Percentiles rank a stretch among this genome's conserved stretches.
Conservation (phyloP, 768 basidiomycete genomes). For the Pleurotus platypus region DNA sequence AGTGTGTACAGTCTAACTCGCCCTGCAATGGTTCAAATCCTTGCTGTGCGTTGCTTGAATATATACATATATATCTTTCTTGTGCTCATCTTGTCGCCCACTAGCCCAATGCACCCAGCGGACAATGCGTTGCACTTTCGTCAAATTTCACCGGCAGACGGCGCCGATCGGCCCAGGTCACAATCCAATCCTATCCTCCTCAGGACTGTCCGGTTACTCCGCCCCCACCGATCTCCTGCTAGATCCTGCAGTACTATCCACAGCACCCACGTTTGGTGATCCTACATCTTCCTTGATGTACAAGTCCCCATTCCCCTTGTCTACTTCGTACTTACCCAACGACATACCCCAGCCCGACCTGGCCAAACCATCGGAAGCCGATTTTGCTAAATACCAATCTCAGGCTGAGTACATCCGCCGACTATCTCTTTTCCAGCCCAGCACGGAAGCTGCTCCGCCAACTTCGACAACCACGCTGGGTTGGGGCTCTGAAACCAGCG, state of each 20-base stretch:
- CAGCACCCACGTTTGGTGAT: constrained; percentile 23
- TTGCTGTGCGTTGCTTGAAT: constrained; percentile 49
- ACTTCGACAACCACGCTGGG: constrained; percentile 9
- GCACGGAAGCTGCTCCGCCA: neutral
- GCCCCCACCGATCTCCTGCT: constrained; percentile 40
- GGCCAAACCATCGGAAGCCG: constrained; percentile 20
- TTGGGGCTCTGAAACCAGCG: constrained; percentile 13
- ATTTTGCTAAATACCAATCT: constrained; percentile 46
- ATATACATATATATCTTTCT: neutral
- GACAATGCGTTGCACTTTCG: constrained; percentile 71
- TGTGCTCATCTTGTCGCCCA: constrained; percentile 3
- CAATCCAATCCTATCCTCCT: constrained; percentile 23
- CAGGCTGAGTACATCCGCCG: constrained; percentile 42
- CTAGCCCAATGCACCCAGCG: constrained; percentile 71
- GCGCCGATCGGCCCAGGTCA: constrained; percentile 77
- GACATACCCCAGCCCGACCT: constrained; percentile 7
- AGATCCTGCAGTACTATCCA: constrained; percentile 28
- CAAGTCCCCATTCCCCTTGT: constrained; percentile 17
- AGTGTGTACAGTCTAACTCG: constrained; percentile 71
- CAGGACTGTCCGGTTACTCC: constrained; percentile 25
- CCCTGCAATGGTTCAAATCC: constrained; percentile 80
- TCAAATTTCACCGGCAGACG: constrained; percentile 81
- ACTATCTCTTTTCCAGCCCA: neutral
- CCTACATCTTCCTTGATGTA: constrained; percentile 9
- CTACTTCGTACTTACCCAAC: constrained; percentile 16